Evolutionary conservation across 1,284 basidiomycete genomes (phyloP).

Genomic region (Testicularia cyperi): DNA sequence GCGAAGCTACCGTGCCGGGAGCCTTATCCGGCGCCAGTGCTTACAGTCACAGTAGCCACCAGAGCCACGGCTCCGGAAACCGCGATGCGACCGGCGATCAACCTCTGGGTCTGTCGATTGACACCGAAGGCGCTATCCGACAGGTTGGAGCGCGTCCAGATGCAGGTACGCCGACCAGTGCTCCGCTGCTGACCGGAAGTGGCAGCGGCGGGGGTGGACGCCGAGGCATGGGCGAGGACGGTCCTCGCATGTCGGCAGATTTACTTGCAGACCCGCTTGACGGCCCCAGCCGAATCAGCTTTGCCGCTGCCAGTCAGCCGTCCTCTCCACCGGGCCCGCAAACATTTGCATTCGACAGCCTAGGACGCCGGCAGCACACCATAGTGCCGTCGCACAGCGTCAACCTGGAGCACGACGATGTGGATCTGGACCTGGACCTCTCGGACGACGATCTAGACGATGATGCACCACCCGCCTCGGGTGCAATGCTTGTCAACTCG

Average conservation of each 20-base stretch:
- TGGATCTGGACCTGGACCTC: slow-evolving; percentile 40
- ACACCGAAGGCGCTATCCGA: slow-evolving; percentile 18
- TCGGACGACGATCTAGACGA: slow-evolving; percentile 29
- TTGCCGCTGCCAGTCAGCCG: slow-evolving; percentile 26
- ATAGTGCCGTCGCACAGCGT: slow-evolving; percentile 5
- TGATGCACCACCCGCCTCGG: neutral
- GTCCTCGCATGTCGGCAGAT: slow-evolving; percentile 18
- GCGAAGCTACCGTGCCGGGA: too few species aligned
- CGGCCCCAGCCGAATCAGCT: slow-evolving; percentile 9
- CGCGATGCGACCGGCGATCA: neutral
- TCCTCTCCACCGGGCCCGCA: slow-evolving; percentile 14
- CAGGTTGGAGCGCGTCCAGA: slow-evolving; percentile 16
- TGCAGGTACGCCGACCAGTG: slow-evolving; percentile 28
- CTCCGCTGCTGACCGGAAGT: slow-evolving; percentile 23
- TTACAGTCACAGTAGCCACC: too few species aligned
- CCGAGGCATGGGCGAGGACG: too few species aligned
- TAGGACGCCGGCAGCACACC: slow-evolving; percentile 26
- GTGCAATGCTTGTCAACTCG: slow-evolving; percentile 35
- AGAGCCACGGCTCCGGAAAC: too few species aligned
- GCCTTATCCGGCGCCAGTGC: too few species aligned
- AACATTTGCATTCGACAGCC: slow-evolving; percentile 13
- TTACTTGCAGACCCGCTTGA: slow-evolving; percentile 11
- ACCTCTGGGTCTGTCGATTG: slow-evolving; percentile 13
- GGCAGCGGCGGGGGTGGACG: slow-evolving; percentile 9
- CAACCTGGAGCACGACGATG: slow-evolving; percentile 19